Evolutionary conservation across 106 monocot genomes (phyloP).

Genomic region (Phalaenopsis aphrodite): DNA sequence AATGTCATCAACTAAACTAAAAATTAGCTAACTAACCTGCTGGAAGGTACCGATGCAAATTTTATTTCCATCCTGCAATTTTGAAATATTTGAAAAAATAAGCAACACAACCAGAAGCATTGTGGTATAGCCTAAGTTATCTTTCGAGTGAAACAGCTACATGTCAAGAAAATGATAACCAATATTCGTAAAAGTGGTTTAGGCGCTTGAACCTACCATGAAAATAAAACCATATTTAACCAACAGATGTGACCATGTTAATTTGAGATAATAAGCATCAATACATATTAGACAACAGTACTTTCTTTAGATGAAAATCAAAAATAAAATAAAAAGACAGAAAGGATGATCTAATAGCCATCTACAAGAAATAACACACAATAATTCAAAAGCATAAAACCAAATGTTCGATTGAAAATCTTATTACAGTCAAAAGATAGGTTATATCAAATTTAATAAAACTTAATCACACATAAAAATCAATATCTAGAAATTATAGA

Average conservation of each 20-base stretch:
- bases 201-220: not conserved
- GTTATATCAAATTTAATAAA: too few relatives aligned
- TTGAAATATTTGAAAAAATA: conserved; percentile 2
- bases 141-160: not conserved
- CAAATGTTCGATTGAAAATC: too few relatives aligned
- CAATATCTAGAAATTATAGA: too few relatives aligned
- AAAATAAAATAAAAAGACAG: too few relatives aligned
- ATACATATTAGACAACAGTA: not conserved
- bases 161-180: not conserved
- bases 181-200: not conserved
- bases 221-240: not conserved
- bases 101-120: not conserved
- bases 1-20: not conserved
- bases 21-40: conserved; percentile 43
- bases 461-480: too few relatives aligned
- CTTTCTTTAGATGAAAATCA: too few relatives aligned
- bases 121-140: not conserved
- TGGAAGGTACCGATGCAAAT: conserved; percentile 65
- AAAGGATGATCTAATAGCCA: too few relatives aligned
- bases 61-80: conserved; percentile 61
- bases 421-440: too few relatives aligned
- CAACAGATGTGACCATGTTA: not conserved
- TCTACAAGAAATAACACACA: too few relatives aligned
- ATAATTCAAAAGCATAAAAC: too few relatives aligned
- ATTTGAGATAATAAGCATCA: not conserved